These are phyloP conservation scores for Hypomontagnella monticulosa DNA, from an alignment of 495 filamentous ascomycete genomes.

Conservation along the genomic window DNA sequence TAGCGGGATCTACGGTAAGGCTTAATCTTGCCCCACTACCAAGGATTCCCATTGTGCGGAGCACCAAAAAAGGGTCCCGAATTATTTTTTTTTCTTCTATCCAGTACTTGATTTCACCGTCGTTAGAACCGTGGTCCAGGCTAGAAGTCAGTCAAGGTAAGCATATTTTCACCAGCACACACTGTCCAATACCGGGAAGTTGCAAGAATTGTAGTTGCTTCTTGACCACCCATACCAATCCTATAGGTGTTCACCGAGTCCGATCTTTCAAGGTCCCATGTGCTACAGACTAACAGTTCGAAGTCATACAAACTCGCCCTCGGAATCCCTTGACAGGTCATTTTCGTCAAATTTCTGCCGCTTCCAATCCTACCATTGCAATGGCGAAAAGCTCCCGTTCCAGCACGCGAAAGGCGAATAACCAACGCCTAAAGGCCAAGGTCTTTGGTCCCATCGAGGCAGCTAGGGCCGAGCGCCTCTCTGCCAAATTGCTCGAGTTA, in stretches of 20 bases:
- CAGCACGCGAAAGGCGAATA: constrained; percentile 80
- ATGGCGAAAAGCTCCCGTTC: constrained; percentile 89
- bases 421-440: constrained; percentile 73
- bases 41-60: constrained; percentile 4
- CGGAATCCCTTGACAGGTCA: background rate
- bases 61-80: constrained; percentile 5
- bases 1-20: constrained; percentile 37
- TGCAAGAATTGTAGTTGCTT: background rate
- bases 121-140: background rate
- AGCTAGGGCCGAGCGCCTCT: constrained; percentile 79
- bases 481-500: constrained; percentile 80
- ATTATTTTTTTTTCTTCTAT: constrained; percentile 12
- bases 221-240: no score
- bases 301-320: constrained; percentile 6
- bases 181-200: background rate
- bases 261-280: no score
- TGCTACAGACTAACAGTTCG: constrained; percentile 3
- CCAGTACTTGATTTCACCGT: constrained; percentile 4
- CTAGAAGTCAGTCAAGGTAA: constrained; percentile 8
- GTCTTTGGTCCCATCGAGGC: constrained; percentile 82
- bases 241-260: no score
- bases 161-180: background rate
- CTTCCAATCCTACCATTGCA: constrained; percentile 27
- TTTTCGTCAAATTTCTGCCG: background rate
- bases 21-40: constrained; percentile 27